A percentile compares a stretch with the other conserved stretches of the same genome.
phyloP scores from a whole-genome alignment of 495 filamentous ascomycete genomes.

The Neurospora cerealis region DNA sequence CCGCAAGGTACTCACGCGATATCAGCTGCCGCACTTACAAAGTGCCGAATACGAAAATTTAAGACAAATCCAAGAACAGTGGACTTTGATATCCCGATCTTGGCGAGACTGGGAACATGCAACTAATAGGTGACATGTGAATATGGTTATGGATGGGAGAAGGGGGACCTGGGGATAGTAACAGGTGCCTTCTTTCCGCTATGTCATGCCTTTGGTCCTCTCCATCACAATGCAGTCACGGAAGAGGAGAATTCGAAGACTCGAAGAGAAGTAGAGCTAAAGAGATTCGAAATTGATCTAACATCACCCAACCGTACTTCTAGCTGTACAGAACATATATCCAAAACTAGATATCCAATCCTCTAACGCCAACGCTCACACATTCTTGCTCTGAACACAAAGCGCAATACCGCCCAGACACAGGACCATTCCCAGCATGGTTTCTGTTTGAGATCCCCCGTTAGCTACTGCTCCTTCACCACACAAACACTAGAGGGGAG shows the following conservation, averaged over 20 bases:
- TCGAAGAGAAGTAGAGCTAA: background rate
- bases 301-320: background rate
- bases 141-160: background rate
- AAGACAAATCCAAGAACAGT: background rate
- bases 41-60: background rate
- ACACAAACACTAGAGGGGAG: background rate
- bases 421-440: conserved; percentile 77
- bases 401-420: conserved; percentile 77
- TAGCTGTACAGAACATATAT: background rate
- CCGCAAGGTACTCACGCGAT: background rate
- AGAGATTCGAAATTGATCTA: background rate
- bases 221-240: background rate
- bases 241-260: background rate
- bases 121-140: background rate
- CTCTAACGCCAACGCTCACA: background rate
- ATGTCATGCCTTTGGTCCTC: background rate
- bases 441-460: conserved; percentile 43
- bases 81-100: background rate
- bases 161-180: too few species aligned
- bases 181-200: background rate
- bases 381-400: conserved; percentile 61
- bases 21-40: background rate
- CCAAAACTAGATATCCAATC: background rate
- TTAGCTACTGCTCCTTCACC: background rate
- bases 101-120: background rate